Percentiles rank a stretch among this genome's conserved stretches.
Evolutionary conservation across 345 rosid species (phyloP).

Genomic region (Chamaenerion angustifolium): DNA sequence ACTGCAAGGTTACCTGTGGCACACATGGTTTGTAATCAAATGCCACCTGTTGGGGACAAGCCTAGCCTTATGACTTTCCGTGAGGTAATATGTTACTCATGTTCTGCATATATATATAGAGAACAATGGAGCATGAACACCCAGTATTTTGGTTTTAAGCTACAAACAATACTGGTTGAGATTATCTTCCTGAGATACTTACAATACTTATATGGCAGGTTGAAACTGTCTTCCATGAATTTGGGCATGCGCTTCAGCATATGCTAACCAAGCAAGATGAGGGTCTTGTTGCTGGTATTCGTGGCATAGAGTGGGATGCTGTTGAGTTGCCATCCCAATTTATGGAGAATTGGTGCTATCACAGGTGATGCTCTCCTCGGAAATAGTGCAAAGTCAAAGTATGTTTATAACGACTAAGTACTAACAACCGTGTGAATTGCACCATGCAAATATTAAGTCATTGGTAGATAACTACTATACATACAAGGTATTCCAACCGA

Average conservation of each 20-base stretch:
- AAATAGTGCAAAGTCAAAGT: no score
- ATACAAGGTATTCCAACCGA: no score
- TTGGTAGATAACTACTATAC: no score
- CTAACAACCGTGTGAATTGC: no score
- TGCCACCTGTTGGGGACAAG: constrained; percentile 81
- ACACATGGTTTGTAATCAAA: constrained; percentile 94
- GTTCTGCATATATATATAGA: neutral
- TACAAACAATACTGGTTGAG: no score
- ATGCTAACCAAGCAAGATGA: constrained; percentile 88
- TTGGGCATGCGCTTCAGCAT: constrained; percentile 94
- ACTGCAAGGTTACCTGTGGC: constrained; percentile 58
- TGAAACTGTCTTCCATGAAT: constrained; percentile 93
- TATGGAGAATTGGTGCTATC: constrained; percentile 99
- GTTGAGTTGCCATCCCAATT: constrained; percentile 90
- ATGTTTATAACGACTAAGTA: neutral
- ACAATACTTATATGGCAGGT: constrained; percentile 31
- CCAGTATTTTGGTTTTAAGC: neutral
- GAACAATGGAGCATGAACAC: no score
- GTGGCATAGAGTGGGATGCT: constrained; percentile 93
- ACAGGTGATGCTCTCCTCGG: constrained; percentile 33
- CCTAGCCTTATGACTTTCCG: constrained; percentile 93
- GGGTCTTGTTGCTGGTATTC: constrained; percentile 78
- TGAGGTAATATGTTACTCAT: constrained; percentile 39
- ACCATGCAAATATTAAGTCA: no score
- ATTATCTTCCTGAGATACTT: neutral